Evolutionary conservation across 164 flowering plant genomes (phyloP).

Genomic region (Aristolochia contorta): DNA sequence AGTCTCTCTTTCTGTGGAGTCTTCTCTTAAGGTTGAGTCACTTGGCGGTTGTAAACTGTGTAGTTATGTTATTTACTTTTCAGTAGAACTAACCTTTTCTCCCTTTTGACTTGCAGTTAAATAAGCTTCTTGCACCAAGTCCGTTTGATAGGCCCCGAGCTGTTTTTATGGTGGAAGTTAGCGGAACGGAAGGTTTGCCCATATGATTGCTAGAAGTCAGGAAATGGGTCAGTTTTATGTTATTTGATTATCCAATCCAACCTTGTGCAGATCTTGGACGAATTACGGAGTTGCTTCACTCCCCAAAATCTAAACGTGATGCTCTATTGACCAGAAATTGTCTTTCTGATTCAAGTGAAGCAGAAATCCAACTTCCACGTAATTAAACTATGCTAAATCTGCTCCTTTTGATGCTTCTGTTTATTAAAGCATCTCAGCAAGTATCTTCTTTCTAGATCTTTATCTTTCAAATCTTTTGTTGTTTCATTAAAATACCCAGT

Average conservation of each 20-base stretch:
- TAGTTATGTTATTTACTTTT: neutral
- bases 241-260: too few relatives aligned
- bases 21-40: slow-evolving; percentile 8
- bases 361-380: slow-evolving; percentile 71
- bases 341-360: slow-evolving; percentile 27
- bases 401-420: too few relatives aligned
- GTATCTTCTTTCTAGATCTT: neutral
- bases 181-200: slow-evolving; percentile 48
- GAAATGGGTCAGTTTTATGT: neutral
- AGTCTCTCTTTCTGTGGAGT: slow-evolving; percentile 45
- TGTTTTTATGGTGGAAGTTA: slow-evolving; percentile 59
- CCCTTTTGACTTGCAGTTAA: slow-evolving; percentile 43
- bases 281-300: slow-evolving; percentile 11
- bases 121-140: slow-evolving; percentile 68
- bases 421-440: too few relatives aligned
- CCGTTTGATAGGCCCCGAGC: slow-evolving; percentile 87
- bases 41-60: neutral
- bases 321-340: slow-evolving; percentile 29
- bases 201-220: slow-evolving; percentile 5
- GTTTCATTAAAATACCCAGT: too few relatives aligned
- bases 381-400: neutral
- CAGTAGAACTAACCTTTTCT: neutral
- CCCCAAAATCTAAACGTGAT: slow-evolving; percentile 17
- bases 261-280: slow-evolving; percentile 22
- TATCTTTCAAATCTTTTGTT: neutral